Evolutionary conservation across 2,329 filamentous ascomycete genomes (phyloP).

Genomic region (Calonectria ilicicola): DNA sequence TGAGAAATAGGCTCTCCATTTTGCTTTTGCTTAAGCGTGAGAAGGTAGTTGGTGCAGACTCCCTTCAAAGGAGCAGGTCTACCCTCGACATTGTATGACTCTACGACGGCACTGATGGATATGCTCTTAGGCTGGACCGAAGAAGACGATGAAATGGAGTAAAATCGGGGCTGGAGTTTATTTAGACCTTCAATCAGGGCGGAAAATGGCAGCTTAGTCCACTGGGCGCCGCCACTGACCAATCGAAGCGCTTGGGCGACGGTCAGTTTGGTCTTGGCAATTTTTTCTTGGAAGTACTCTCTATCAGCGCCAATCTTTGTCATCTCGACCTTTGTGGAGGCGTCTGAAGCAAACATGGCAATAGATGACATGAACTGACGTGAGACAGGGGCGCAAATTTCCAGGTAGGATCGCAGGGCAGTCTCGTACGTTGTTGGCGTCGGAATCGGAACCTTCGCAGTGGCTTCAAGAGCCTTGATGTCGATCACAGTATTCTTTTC

Average conservation of each 20-base stretch:
- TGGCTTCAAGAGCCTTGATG: slow-evolving; percentile 92
- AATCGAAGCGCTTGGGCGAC: slow-evolving; percentile 64
- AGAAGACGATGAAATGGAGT: slow-evolving; percentile 31
- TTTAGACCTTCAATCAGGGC: slow-evolving; percentile 15
- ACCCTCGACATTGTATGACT: neutral
- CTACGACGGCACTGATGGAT: slow-evolving; percentile 18
- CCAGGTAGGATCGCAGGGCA: slow-evolving; percentile 93
- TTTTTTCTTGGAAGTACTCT: slow-evolving; percentile 92
- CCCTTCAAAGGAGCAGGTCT: slow-evolving; percentile 10
- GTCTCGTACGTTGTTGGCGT: slow-evolving; percentile 97
- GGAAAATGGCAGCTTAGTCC: slow-evolving; percentile 71
- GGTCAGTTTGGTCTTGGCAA: slow-evolving; percentile 73
- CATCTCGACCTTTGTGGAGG: slow-evolving; percentile 87
- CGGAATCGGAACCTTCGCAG: slow-evolving; percentile 97
- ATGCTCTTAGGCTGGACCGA: slow-evolving; percentile 15
- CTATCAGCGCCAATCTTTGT: slow-evolving; percentile 90
- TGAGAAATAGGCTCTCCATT: neutral
- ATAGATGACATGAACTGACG: slow-evolving; percentile 93
- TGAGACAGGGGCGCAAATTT: slow-evolving; percentile 94
- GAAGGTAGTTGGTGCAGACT: slow-evolving; percentile 17
- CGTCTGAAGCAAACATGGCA: slow-evolving; percentile 88
- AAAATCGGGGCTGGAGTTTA: slow-evolving; percentile 27
- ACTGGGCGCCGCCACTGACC: slow-evolving; percentile 81
- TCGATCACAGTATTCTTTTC: slow-evolving; percentile 87
- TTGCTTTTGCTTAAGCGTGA: slow-evolving; percentile 17